phyloP scores from a whole-genome alignment of 2,329 filamentous ascomycete species.

The Fusarium avenaceum region DNA sequence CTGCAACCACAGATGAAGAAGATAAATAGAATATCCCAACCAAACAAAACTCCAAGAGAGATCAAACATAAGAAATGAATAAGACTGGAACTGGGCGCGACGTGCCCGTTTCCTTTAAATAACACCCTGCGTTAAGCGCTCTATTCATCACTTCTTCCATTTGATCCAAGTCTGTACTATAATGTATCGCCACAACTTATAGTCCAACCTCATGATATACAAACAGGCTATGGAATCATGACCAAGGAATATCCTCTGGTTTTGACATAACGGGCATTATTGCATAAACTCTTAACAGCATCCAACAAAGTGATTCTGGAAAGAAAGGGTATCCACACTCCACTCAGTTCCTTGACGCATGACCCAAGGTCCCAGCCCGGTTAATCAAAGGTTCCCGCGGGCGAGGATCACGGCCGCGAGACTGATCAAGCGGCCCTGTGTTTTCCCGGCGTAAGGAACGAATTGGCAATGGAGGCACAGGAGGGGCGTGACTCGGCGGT shows the following conservation, averaged over 20 bases:
- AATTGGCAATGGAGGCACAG: slow-evolving; percentile 48
- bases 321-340: neutral
- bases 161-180: neutral
- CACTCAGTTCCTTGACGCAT: slow-evolving; percentile 33
- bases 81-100: neutral
- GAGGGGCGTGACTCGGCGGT: slow-evolving; percentile 37
- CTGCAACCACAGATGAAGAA: slow-evolving; percentile 1
- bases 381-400: slow-evolving; percentile 52
- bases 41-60: slow-evolving; percentile 4
- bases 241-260: slow-evolving; percentile 9
- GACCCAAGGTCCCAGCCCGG: slow-evolving; percentile 46
- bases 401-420: slow-evolving; percentile 47
- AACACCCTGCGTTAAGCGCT: slow-evolving; percentile 2
- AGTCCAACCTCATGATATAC: neutral
- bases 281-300: slow-evolving; percentile 40
- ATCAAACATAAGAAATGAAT: slow-evolving; percentile 25
- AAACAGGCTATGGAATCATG: slow-evolving; percentile 4
- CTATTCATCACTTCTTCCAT: neutral
- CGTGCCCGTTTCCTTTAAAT: neutral
- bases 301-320: slow-evolving; percentile 4
- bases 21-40: slow-evolving; percentile 3
- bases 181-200: neutral
- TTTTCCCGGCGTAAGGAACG: slow-evolving; percentile 49
- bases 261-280: slow-evolving; percentile 33
- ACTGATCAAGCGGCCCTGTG: slow-evolving; percentile 40